Evolutionary conservation across 805 yeast species (phyloP), one percentile per base, ranked within the genome.

Genomic region (Sungouiella thailandica): DNA sequence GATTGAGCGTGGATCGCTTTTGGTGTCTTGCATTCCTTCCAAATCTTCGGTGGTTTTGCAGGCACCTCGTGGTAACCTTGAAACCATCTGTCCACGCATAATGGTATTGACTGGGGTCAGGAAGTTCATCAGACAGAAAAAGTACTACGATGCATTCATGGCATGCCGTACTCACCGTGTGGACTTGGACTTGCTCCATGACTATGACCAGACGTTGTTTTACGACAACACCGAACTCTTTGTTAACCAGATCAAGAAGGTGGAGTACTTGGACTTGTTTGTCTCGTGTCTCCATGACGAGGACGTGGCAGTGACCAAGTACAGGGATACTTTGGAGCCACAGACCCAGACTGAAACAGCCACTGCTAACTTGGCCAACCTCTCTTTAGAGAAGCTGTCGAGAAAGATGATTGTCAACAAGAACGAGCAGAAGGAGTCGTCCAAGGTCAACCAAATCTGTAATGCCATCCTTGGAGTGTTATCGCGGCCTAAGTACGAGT

Each of bases 21-120:
- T 93, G 30, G 86, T 90, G 0, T 68, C 88, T 25, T 76, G 77
- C 2, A 81, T 88, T 50, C 96, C 97, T 1, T 76, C 90, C 0
- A 82, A 76, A 35, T 79, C 88, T 36, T 73, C 89, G 1, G 88
- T 94, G 13, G 78, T 86, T 4, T 66, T 93, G 34, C 96, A 93
- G 57, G 96, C 96, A 4, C 95, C 95, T 39, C 75, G 99, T 55
- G 99, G 99, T 41, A 93, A 93, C 51, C 64, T 93, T 46, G 99
- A 93, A 58, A 88, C 97, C 0, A 83, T 93, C 13, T 80, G 78
- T 50, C 98, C 99, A 10, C 73, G 98, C 56, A 83, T 93, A 29
- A 79, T 93, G 83, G 95, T 90, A 3, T 63, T 93, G 25, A 73
- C 84, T 9, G 93, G 82, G 15, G 94, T 93, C 17, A 74, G 98